A percentile compares a stretch with the other conserved stretches of the same genome.
These are phyloP conservation scores for Gnaphalium uliginosum DNA, from an alignment of 129 eudicot genomes.

Conservation along the genomic window DNA sequence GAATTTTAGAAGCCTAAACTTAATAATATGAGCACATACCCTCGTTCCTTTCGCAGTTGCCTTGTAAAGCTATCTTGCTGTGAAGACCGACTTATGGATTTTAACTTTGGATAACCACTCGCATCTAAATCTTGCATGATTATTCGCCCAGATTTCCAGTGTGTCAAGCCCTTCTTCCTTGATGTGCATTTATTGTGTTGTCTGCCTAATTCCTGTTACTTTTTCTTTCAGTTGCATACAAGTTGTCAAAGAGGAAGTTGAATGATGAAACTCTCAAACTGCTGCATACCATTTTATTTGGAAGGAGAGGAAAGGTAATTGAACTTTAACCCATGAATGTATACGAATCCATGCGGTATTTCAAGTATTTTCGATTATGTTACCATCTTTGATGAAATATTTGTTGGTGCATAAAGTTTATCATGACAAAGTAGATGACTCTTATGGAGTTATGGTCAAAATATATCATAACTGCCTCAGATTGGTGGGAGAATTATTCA, in stretches of 20 bases:
- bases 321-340: constrained; percentile 16
- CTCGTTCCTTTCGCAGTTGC: background rate
- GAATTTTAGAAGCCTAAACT: background rate
- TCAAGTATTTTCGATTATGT: background rate
- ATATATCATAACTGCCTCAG: too few species aligned
- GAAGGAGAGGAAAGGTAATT: constrained; percentile 97
- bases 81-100: background rate
- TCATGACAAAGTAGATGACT: constrained; percentile 8
- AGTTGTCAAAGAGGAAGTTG: constrained; percentile 72
- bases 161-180: constrained; percentile 8
- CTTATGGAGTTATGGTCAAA: background rate
- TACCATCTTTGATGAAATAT: constrained; percentile 5
- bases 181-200: constrained; percentile 1
- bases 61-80: constrained; percentile 10
- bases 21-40: background rate
- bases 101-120: constrained; percentile 3
- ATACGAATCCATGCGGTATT: constrained; percentile 17
- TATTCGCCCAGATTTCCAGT: background rate
- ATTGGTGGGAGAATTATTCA: too few species aligned
- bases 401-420: constrained; percentile 14
- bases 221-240: constrained; percentile 75
- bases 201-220: constrained; percentile 19
- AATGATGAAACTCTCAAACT: constrained; percentile 73
- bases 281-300: constrained; percentile 78
- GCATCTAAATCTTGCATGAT: background rate